Base-by-base conservation (phyloP, 805 yeast genomes). In the Yarrowia sp. region DNA sequence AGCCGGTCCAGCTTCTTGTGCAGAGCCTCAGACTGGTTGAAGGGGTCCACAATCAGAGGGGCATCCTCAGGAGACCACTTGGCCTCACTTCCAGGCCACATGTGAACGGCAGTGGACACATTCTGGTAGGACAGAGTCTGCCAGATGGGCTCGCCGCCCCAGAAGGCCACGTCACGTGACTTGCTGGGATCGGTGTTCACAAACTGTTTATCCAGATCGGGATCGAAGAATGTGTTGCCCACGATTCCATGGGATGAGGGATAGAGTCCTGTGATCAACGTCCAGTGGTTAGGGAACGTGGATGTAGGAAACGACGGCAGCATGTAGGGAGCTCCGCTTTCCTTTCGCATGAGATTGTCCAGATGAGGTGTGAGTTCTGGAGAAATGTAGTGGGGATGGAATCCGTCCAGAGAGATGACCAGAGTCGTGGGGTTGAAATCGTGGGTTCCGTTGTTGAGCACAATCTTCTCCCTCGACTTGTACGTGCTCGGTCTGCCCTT, bases 81-180 rank as follows among this genome's bases (percentile, higher is more conserved):
- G 9, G 87, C 96, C 72, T 92, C 97, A 69, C 92, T 86, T 1
- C 97, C 97, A 0, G 97, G 97, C 96, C 96, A 93, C 97, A 92
- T 92, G 76, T 92, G 96, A n/a, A 91, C 88, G 0, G 92, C 96
- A 6, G 89, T 78, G 3, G 79, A 79, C 1, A 88, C 83, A 7
- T 87, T 88, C 69, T 89, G 89, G 19, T 76, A 75, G 36, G 80
- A 80, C 0, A 94, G 92, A 0, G 96, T 90, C 39, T 83, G 79
- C 98, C 98, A 93, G 20, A 93, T 74, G 0, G 97, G 95, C 75
- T 91, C 95, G 30, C 97, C 97, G 30, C 92, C 94, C 96, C 97
- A 92, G 82, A 86, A 92, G 24, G 79, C 83, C n/a, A 76, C 79
- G 44, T 84, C 82, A 33, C 85, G 74, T 3, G 89, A 87, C 69